Base-by-base conservation (phyloP, 169 alveolate species). In the Cryptosporidium viatorum region DNA sequence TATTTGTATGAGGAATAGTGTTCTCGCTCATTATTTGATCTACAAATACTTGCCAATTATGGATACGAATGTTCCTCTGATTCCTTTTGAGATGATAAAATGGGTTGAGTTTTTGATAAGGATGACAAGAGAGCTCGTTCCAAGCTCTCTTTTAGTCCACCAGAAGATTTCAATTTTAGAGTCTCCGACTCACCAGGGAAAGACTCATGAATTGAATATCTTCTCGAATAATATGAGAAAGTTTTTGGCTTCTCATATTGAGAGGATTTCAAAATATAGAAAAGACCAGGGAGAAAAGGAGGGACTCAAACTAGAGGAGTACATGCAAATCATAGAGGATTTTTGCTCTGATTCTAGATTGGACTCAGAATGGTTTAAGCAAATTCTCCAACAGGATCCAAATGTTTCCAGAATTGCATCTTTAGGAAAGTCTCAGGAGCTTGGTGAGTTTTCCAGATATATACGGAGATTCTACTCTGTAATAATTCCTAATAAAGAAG, bases 1-100 rank as follows among this genome's bases (percentile, higher is more conserved):
- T 43, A 39, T 62, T 18, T 80, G 75, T 48, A 80, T 80, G 89
- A 60, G 73, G n/a, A 59, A 65, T 33, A 80, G 68, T 31, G 75
- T 80, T 2, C 16, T 80, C 4, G 67, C 75, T 37, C 45, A 80
- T 41, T 80, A 80, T 21, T 59, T 80, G 55, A 33, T 80, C 16
- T 67, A 80, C 52, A 65, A 58, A 12, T 26, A 43, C 51, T n/a
- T 80, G 35, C 75, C 80, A 3, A 59, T 29, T 37, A 23, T 80
- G 62, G 80, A 93, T 67, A 85, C 93, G 33, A 94, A 95, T 84
- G 91, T 85, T 65, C 97, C 97, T 10, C 85, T 95, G 50, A 84
- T 95, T 35, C 98, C 98, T 6, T 86, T 87, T 21, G 98, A 95
- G 70, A 92, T 95, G 48, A 26, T 91, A 21, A n/a, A 50, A 58